Conservation (phyloP, 768 basidiomycete genomes). For the Russula compacta region DNA sequence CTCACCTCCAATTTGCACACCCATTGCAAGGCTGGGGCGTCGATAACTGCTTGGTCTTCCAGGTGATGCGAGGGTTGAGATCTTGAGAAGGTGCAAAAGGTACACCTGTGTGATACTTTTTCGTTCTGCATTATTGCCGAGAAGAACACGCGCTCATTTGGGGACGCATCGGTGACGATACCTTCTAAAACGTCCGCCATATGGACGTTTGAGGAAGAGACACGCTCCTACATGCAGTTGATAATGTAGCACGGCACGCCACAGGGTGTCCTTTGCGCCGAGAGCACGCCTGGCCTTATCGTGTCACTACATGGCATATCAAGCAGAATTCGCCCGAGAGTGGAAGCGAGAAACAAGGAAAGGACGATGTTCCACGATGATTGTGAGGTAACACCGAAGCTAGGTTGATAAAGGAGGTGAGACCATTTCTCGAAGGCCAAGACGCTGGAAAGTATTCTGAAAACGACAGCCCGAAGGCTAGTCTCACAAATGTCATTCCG, state of each 20-base stretch:
- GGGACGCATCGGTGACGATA: neutral
- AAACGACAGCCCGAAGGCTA: neutral
- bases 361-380: neutral
- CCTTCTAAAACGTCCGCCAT: neutral
- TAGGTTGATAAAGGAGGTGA: neutral
- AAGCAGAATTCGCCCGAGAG: neutral
- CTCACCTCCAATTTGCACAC: neutral
- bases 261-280: neutral
- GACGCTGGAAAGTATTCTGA: neutral
- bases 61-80: neutral
- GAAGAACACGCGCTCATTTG: neutral
- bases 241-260: neutral
- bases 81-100: neutral
- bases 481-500: neutral
- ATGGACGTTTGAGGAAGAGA: conserved; percentile 1
- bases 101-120: neutral
- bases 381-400: neutral
- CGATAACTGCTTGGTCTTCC: neutral
- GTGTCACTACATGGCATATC: neutral
- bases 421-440: too few relatives aligned
- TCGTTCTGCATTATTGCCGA: neutral
- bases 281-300: neutral
- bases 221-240: neutral
- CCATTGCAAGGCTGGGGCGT: neutral
- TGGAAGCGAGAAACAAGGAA: neutral